These are phyloP conservation scores for Acanthamoeba healyi DNA, from an alignment of 208 protist species.

Conservation along the genomic window DNA sequence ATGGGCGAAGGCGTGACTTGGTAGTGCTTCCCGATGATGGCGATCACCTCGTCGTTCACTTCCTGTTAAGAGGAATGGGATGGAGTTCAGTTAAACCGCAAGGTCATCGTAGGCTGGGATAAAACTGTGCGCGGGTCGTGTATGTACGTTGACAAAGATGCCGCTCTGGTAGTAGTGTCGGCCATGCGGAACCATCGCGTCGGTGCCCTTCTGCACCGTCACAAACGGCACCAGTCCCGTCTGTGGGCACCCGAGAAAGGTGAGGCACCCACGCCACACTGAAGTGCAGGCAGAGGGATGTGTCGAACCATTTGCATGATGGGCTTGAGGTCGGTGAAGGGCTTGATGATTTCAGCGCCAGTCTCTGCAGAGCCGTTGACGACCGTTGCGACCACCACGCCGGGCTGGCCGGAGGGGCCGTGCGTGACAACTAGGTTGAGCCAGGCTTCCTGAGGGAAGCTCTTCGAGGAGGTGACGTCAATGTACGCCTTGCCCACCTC, in stretches of 20 bases:
- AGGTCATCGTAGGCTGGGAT: too few species aligned
- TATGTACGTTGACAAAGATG: constrained; percentile 13
- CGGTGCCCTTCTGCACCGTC: not conserved
- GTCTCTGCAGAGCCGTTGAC: not conserved
- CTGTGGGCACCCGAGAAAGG: not conserved
- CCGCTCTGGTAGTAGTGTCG: constrained; percentile 40
- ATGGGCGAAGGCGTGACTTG: not conserved
- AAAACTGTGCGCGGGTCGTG: too few species aligned
- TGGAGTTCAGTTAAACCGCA: too few species aligned
- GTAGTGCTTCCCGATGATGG: not conserved
- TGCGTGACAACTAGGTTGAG: not conserved
- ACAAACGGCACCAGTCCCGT: not conserved
- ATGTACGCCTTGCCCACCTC: not conserved
- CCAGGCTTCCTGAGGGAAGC: not conserved
- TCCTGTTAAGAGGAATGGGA: too few species aligned
- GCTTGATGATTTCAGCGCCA: not conserved
- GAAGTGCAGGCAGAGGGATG: not conserved
- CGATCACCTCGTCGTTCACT: not conserved
- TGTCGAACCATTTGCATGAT: not conserved
- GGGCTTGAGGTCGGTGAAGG: constrained; percentile 26
- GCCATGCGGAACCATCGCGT: not conserved
- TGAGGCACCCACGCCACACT: too few species aligned
- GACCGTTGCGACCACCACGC: not conserved
- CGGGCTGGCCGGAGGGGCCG: not conserved
- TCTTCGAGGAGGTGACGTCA: not conserved